phyloP scores from a whole-genome alignment of 495 filamentous ascomycete genomes.

The Bryoglossum gracile region DNA sequence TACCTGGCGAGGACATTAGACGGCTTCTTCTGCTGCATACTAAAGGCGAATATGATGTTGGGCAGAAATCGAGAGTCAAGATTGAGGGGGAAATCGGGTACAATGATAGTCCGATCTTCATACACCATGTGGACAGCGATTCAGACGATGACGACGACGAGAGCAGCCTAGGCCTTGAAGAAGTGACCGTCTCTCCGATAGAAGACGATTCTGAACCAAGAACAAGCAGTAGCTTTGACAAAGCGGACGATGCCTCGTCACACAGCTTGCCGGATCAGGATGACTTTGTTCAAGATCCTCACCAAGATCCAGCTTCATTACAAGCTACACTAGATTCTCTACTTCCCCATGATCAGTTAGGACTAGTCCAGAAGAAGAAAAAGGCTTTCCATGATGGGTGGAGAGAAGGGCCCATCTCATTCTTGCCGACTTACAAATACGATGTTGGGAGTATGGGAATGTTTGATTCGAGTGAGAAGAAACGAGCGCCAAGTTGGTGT shows the following conservation, averaged over 20 bases:
- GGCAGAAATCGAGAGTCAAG: conserved; percentile 11
- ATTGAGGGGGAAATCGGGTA: conserved; percentile 30
- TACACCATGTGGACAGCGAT: conserved; percentile 24
- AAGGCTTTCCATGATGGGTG: conserved; percentile 87
- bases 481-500: conserved; percentile 90
- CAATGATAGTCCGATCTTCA: conserved; percentile 29
- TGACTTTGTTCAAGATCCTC: conserved; percentile 45
- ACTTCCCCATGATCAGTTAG: conserved; percentile 84
- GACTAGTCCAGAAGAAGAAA: conserved; percentile 58
- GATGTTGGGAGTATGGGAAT: conserved; percentile 88
- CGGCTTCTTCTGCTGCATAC: conserved; percentile 77
- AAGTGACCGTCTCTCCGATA: too few relatives aligned
- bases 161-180: too few relatives aligned
- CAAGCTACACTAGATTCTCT: conserved; percentile 81
- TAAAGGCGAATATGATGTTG: conserved; percentile 61
- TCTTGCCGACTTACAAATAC: conserved; percentile 93
- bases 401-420: conserved; percentile 80
- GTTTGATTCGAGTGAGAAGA: conserved; percentile 94
- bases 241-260: conserved; percentile 19
- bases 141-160: too few relatives aligned
- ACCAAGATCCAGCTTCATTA: conserved; percentile 50
- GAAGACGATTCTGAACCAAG: conserved; percentile 12
- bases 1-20: conserved; percentile 86
- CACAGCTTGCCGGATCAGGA: conserved; percentile 43
- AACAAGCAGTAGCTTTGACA: conserved; percentile 16